phyloP scores from a whole-genome alignment of 148 eudicot genomes.

The Dysphania ambrosioides region DNA sequence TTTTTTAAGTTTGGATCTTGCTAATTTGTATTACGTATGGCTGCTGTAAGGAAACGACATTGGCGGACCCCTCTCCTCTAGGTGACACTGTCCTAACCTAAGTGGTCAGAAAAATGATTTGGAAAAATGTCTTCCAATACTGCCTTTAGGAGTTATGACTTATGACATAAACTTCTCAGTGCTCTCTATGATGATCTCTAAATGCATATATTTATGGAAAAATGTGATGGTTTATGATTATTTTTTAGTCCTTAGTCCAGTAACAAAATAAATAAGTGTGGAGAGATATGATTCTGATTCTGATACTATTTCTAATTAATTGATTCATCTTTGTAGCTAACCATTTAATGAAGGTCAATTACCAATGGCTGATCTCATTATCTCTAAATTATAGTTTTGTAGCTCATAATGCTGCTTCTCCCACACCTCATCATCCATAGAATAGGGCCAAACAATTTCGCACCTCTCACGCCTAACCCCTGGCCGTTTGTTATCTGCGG shows the following conservation, averaged over 20 bases:
- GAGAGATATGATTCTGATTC: too few species aligned
- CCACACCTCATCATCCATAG: constrained; percentile 10
- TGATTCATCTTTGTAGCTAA: not conserved
- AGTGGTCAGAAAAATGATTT: too few species aligned
- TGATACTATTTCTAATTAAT: too few species aligned
- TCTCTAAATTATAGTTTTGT: not conserved
- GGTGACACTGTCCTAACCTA: not conserved
- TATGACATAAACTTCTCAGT: too few species aligned
- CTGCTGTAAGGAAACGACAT: not conserved
- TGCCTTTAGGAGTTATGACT: too few species aligned
- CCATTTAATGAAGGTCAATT: not conserved
- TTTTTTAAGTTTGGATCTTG: not conserved
- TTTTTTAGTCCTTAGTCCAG: too few species aligned
- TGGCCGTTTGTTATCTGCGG: not conserved
- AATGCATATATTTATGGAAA: too few species aligned
- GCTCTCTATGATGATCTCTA: too few species aligned
- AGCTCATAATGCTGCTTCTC: not conserved
- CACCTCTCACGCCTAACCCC: constrained; percentile 19
- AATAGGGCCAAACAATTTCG: constrained; percentile 11
- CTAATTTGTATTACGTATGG: not conserved
- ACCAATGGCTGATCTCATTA: constrained; percentile 21
- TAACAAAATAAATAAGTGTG: too few species aligned
- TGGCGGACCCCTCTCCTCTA: not conserved
- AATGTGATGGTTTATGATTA: too few species aligned
- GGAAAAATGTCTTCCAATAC: too few species aligned